Evolutionary conservation across 2,329 filamentous ascomycete genomes (phyloP).

Genomic region (Diplodia scrobiculata): DNA sequence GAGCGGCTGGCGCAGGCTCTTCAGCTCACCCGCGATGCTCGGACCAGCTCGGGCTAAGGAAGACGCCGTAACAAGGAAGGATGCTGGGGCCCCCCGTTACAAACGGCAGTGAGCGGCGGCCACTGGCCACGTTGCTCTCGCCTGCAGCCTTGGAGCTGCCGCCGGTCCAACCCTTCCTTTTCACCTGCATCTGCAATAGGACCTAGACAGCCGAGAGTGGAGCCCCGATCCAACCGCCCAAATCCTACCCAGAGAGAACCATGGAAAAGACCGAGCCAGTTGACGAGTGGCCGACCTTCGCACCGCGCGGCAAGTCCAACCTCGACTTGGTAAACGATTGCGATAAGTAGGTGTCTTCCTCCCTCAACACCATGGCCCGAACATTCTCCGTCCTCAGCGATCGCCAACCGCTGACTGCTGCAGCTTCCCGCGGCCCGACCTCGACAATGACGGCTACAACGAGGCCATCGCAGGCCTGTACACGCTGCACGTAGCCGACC

Average conservation of each 20-base stretch:
- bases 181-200: not conserved
- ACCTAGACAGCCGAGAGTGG: not conserved
- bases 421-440: conserved; percentile 76
- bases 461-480: conserved; percentile 52
- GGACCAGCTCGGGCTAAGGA: conserved; percentile 2
- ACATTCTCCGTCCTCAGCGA: not conserved
- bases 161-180: not conserved
- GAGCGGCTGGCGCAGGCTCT: not conserved
- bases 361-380: not conserved
- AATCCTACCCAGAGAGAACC: not conserved
- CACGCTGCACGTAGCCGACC: conserved; percentile 65
- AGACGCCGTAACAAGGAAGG: conserved; percentile 11
- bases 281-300: not conserved
- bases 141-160: not conserved
- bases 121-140: not conserved
- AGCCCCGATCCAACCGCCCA: not conserved
- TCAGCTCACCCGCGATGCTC: not conserved
- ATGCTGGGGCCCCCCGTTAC: conserved; percentile 4
- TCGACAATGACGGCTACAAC: conserved; percentile 56
- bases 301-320: conserved; percentile 45
- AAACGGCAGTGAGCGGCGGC: not conserved
- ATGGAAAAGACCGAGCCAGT: not conserved
- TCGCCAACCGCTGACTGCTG: not conserved
- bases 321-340: conserved; percentile 60
- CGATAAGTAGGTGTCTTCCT: conserved; percentile 49